Conservation (phyloP, 306 rosid species). For the Coriaria nepalensis region DNA sequence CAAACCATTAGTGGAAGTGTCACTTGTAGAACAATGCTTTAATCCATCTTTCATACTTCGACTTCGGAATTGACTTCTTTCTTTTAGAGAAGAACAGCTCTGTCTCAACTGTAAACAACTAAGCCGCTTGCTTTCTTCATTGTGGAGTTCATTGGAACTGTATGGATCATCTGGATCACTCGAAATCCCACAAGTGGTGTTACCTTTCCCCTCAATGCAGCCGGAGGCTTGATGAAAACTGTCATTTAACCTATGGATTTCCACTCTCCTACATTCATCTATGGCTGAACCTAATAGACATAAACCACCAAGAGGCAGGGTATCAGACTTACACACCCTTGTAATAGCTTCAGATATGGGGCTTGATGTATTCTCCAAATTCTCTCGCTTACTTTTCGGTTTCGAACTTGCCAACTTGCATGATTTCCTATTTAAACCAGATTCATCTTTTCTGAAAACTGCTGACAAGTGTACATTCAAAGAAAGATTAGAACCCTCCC, state of each 20-base stretch:
- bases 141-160: slow-evolving; percentile 17
- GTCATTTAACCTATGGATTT: slow-evolving; percentile 14
- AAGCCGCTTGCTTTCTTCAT: slow-evolving; percentile 24
- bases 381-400: slow-evolving; percentile 25
- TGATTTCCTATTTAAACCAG: slow-evolving; percentile 36
- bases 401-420: slow-evolving; percentile 17
- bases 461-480: slow-evolving; percentile 28
- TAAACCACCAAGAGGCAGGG: slow-evolving; percentile 11
- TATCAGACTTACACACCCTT: slow-evolving; percentile 17
- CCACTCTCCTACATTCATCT: slow-evolving; percentile 15
- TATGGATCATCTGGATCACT: slow-evolving; percentile 9
- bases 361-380: slow-evolving; percentile 28
- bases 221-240: slow-evolving; percentile 10
- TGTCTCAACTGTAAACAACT: slow-evolving; percentile 18
- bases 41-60: slow-evolving; percentile 19
- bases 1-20: slow-evolving; percentile 15
- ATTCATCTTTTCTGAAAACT: slow-evolving; percentile 36
- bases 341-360: slow-evolving; percentile 13
- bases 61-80: slow-evolving; percentile 25
- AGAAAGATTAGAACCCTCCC: slow-evolving; percentile 23
- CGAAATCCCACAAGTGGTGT: slow-evolving; percentile 10
- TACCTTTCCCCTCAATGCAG: slow-evolving; percentile 10
- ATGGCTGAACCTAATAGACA: slow-evolving; percentile 16
- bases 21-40: slow-evolving; percentile 25
- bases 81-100: slow-evolving; percentile 17